Conservation (phyloP, 2,329 filamentous ascomycete species). For the Magnaporthiopsis rhizophila region DNA sequence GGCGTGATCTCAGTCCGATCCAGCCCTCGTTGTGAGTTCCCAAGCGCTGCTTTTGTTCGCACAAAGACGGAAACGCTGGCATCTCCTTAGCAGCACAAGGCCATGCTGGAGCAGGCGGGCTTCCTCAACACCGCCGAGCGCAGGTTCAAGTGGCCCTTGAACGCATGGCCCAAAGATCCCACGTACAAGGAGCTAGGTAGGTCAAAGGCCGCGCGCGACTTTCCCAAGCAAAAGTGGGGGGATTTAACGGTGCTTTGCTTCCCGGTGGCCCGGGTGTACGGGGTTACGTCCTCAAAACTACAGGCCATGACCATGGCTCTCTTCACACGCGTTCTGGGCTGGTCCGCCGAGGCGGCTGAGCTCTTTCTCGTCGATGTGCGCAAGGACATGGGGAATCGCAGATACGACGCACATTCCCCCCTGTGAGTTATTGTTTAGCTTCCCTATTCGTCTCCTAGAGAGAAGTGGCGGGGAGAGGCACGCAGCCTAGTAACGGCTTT, state of each 20-base stretch:
- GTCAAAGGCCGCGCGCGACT: too few relatives aligned
- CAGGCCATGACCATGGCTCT: constrained; percentile 22
- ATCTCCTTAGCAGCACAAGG: background rate
- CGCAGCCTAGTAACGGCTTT: too few relatives aligned
- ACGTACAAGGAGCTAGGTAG: constrained; percentile 16
- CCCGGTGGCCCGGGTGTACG: too few relatives aligned
- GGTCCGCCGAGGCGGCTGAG: constrained; percentile 39
- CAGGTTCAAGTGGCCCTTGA: constrained; percentile 24
- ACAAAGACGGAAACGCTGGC: background rate
- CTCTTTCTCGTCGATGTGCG: constrained; percentile 42
- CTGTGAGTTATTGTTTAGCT: too few relatives aligned
- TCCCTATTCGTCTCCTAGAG: too few relatives aligned
- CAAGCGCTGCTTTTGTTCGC: too few relatives aligned
- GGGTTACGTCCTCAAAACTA: constrained; percentile 13
- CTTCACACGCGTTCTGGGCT: constrained; percentile 27
- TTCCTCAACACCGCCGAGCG: constrained; percentile 23
- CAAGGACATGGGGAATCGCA: constrained; percentile 32
- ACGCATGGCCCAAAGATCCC: constrained; percentile 19
- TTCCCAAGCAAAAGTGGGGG: too few relatives aligned
- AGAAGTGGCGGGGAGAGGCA: too few relatives aligned
- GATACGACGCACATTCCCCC: too few relatives aligned
- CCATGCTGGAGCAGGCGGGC: constrained; percentile 15
- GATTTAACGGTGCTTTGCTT: too few relatives aligned
- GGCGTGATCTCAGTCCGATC: constrained; percentile 17
- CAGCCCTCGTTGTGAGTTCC: constrained; percentile 12